These are phyloP conservation scores for Pezicula radicicola DNA, from an alignment of 2,329 filamentous ascomycete species.

Conservation along the genomic window DNA sequence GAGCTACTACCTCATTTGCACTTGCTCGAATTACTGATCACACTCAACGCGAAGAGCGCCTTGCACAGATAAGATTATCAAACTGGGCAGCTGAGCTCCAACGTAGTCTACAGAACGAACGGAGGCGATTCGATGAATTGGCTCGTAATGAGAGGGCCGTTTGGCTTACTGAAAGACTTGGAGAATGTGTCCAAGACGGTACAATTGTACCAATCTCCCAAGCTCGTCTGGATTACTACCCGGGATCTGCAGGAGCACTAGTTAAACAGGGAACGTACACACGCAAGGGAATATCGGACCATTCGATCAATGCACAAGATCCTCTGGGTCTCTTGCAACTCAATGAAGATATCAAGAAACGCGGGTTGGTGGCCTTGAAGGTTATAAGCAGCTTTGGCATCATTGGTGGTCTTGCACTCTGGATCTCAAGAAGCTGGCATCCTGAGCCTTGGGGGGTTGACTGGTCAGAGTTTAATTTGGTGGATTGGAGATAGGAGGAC, in stretches of 20 bases:
- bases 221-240: slow-evolving; percentile 15
- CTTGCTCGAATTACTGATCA: slow-evolving; percentile 59
- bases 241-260: slow-evolving; percentile 10
- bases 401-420: slow-evolving; percentile 68
- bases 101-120: slow-evolving; percentile 69
- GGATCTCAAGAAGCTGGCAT: slow-evolving; percentile 39
- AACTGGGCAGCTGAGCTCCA: slow-evolving; percentile 84
- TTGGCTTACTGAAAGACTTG: slow-evolving; percentile 66
- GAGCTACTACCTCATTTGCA: slow-evolving; percentile 46
- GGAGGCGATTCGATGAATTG: slow-evolving; percentile 63
- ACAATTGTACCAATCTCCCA: slow-evolving; percentile 51
- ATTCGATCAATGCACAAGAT: slow-evolving; percentile 49
- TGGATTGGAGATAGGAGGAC: slow-evolving; percentile 12
- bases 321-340: slow-evolving; percentile 76
- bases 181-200: slow-evolving; percentile 66
- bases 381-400: slow-evolving; percentile 72
- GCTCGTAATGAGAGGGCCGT: slow-evolving; percentile 60
- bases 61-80: slow-evolving; percentile 68
- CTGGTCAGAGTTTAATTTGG: slow-evolving; percentile 18
- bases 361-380: slow-evolving; percentile 67
- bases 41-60: slow-evolving; percentile 55
- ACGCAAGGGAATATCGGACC: slow-evolving; percentile 5
- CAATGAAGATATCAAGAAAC: slow-evolving; percentile 60
- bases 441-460: slow-evolving; percentile 4
- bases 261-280: slow-evolving; percentile 19